A percentile compares a stretch with the other conserved stretches of the same genome.
Evolutionary conservation across 331 rosid species (phyloP).

Genomic region (Rhamnella rubrinervis): DNA sequence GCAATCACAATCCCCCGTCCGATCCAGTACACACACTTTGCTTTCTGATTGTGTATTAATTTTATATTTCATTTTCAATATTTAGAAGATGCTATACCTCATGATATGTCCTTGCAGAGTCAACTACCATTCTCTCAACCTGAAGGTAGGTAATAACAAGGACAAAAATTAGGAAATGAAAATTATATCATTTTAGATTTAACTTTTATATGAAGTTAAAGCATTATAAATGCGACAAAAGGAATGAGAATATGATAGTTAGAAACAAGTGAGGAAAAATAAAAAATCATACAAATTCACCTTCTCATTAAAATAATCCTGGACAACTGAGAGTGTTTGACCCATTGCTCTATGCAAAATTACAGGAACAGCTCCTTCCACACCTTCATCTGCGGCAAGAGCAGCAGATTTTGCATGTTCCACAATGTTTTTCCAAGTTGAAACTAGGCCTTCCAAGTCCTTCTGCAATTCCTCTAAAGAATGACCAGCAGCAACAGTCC

Average conservation of each 20-base stretch:
- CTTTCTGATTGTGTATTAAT: conserved; percentile 17
- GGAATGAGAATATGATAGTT: conserved; percentile 7
- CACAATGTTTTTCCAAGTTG: conserved; percentile 79
- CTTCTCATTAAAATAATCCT: conserved; percentile 85
- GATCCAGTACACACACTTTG: conserved; percentile 1
- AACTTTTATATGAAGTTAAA: conserved; percentile 7
- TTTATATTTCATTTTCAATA: conserved; percentile 7
- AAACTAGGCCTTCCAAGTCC: conserved; percentile 80
- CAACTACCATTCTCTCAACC: conserved; percentile 91
- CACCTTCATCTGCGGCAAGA: conserved; percentile 98
- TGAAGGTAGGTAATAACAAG: conserved; percentile 36
- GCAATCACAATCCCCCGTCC: too few relatives aligned
- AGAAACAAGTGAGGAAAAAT: conserved; percentile 5
- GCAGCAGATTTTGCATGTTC: conserved; percentile 92
- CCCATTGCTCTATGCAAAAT: conserved; percentile 92
- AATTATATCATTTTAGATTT: conserved; percentile 6
- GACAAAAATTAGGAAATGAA: conserved; percentile 26
- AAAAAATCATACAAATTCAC: conserved; percentile 37
- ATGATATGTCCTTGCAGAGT: conserved; percentile 90
- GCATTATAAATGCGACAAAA: conserved; percentile 10
- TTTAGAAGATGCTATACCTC: conserved; percentile 56
- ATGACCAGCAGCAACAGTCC: conserved; percentile 95
- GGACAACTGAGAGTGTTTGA: conserved; percentile 96
- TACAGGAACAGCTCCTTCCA: conserved; percentile 89
- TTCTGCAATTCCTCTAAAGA: conserved; percentile 86